Conservation (phyloP, 441 rosid genomes). For the Gossypium davidsonii region DNA sequence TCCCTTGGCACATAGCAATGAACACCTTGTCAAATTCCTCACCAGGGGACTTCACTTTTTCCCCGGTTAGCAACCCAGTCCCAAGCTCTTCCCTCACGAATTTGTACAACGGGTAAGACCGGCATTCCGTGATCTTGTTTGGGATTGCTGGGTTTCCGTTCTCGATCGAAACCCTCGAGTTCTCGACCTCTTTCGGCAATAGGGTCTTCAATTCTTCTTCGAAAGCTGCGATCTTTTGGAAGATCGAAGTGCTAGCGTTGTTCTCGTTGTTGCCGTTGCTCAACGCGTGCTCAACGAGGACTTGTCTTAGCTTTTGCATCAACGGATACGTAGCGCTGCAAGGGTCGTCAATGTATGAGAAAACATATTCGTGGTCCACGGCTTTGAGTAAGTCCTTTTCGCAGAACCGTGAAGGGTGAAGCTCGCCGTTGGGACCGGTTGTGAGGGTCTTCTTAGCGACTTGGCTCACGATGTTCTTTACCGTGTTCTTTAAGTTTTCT, state of each 20-base stretch:
- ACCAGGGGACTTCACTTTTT: slow-evolving; percentile 40
- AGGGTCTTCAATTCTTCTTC: slow-evolving; percentile 45
- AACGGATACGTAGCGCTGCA: slow-evolving; percentile 50
- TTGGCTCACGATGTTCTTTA: slow-evolving; percentile 48
- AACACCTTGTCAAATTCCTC: slow-evolving; percentile 53
- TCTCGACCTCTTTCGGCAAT: slow-evolving; percentile 46
- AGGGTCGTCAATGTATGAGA: slow-evolving; percentile 47
- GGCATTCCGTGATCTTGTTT: slow-evolving; percentile 48
- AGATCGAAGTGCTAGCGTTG: slow-evolving; percentile 34
- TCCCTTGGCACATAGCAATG: slow-evolving; percentile 47
- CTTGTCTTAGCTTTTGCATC: slow-evolving; percentile 57
- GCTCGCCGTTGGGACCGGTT: slow-evolving; percentile 38
- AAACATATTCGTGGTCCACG: slow-evolving; percentile 41
- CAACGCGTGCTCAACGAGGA: slow-evolving; percentile 50
- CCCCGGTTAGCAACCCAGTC: slow-evolving; percentile 35
- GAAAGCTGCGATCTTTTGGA: slow-evolving; percentile 45
- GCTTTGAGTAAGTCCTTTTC: slow-evolving; percentile 55
- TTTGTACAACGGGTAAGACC: slow-evolving; percentile 49
- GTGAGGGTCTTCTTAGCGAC: slow-evolving; percentile 39
- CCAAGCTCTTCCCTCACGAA: slow-evolving; percentile 50
- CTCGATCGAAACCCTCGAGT: slow-evolving; percentile 27
- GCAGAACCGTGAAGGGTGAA: slow-evolving; percentile 54
- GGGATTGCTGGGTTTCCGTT: slow-evolving; percentile 29
- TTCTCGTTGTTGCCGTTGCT: slow-evolving; percentile 45
- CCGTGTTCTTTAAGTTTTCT: slow-evolving; percentile 40